These are phyloP conservation scores for Dioszegia aurantiaca DNA, from an alignment of 768 basidiomycete genomes.

Conservation along the genomic window DNA sequence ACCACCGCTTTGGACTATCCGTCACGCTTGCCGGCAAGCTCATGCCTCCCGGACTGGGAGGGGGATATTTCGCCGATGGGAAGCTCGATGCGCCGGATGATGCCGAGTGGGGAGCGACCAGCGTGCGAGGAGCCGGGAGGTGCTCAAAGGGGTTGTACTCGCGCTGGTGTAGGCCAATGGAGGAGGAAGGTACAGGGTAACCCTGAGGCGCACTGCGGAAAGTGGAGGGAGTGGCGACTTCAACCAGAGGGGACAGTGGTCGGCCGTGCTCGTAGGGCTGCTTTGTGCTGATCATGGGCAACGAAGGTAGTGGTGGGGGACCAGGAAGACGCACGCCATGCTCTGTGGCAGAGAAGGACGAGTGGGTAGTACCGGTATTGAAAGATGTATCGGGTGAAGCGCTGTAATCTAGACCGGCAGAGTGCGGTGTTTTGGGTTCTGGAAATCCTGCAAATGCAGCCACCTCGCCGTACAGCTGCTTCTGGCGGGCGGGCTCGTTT, in stretches of 20 bases:
- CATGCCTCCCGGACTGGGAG: constrained; percentile 44
- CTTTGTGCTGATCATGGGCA: constrained; percentile 9
- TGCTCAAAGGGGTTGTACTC: constrained; percentile 38
- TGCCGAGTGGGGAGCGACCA: constrained; percentile 34
- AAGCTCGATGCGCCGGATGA: constrained; percentile 23
- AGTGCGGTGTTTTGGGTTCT: constrained; percentile 36
- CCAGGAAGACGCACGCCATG: constrained; percentile 26
- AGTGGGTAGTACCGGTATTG: constrained; percentile 13
- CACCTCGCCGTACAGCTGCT: constrained; percentile 41
- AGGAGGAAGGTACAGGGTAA: constrained; percentile 1
- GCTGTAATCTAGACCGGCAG: constrained; percentile 21
- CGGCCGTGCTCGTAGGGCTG: constrained; percentile 43
- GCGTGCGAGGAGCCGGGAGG: constrained; percentile 14
- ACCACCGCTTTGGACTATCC: constrained; percentile 35
- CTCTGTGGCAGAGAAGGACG: constrained; percentile 30
- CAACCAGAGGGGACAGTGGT: constrained; percentile 38
- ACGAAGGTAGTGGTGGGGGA: constrained; percentile 18
- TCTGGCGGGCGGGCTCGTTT: constrained; percentile 31
- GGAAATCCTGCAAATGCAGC: constrained; percentile 33
- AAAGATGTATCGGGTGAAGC: constrained; percentile 6
- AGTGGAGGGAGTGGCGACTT: constrained; percentile 38
- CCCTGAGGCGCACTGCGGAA: constrained; percentile 6
- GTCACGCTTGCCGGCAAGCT: constrained; percentile 40
- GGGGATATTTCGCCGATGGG: constrained; percentile 37
- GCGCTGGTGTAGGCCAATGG: constrained; percentile 2